A percentile compares a stretch with the other conserved stretches of the same genome.
Evolutionary conservation across 257 asterid genomes (phyloP).

Genomic region (Solanum acaule): DNA sequence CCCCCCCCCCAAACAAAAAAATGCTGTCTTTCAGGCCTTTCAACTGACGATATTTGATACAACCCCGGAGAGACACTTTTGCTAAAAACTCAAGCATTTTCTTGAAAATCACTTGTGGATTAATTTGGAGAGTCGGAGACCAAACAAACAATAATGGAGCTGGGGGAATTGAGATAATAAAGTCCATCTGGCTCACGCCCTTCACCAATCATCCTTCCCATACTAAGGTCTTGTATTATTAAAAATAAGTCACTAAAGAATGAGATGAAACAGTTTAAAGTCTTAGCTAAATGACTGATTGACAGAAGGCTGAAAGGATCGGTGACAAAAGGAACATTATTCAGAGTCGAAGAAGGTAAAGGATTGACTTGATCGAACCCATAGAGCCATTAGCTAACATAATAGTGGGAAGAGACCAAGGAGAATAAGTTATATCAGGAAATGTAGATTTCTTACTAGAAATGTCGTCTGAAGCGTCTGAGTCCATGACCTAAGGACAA

Average conservation of each 20-base stretch:
- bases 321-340: neutral
- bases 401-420: neutral
- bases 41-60: neutral
- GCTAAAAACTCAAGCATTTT: neutral
- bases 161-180: neutral
- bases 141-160: neutral
- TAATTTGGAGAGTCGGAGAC: neutral
- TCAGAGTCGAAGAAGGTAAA: neutral
- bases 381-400: neutral
- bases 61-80: neutral
- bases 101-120: neutral
- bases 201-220: neutral
- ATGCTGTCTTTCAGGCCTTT: neutral
- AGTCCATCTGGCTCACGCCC: neutral
- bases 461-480: neutral
- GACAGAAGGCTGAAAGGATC: neutral
- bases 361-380: neutral
- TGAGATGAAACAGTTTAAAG: neutral
- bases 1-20: too few relatives aligned
- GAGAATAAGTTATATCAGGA: neutral
- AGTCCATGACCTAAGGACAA: neutral
- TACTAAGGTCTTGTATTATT: neutral
- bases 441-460: neutral
- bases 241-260: neutral
- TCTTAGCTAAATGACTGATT: neutral